phyloP scores from a whole-genome alignment of 768 basidiomycete genomes.

The Lentinula sp. region DNA sequence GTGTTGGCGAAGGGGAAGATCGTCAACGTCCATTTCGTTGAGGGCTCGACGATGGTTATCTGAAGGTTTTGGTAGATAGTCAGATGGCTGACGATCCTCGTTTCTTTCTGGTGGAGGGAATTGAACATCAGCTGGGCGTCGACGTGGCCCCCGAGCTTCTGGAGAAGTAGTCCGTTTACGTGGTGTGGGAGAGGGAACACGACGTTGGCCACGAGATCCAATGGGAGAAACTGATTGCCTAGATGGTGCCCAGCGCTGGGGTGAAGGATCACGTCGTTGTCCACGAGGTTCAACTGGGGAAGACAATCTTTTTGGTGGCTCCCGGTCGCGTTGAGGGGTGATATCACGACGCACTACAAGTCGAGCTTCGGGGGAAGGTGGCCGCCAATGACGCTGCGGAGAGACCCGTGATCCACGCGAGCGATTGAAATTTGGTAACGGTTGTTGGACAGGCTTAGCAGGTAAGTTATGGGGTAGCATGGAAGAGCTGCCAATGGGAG shows the following conservation, averaged over 20 bases:
- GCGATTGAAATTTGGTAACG: neutral
- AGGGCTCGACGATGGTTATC: neutral
- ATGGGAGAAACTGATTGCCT: neutral
- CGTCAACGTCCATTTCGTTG: neutral
- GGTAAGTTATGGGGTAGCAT: neutral
- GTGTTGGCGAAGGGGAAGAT: slow-evolving; percentile 1
- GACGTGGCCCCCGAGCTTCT: neutral
- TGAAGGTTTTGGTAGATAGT: neutral
- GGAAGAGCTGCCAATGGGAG: neutral
- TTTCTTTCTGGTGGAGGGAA: neutral
- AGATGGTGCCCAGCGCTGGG: neutral
- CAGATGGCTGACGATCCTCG: neutral
- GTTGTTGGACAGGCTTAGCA: neutral
- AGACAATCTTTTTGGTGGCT: neutral
- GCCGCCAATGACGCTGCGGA: neutral
- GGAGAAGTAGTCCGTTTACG: neutral
- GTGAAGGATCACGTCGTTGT: neutral
- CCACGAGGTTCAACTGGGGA: neutral
- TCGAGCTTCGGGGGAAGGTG: neutral
- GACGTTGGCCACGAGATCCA: neutral
- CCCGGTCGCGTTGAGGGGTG: neutral
- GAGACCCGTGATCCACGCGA: neutral
- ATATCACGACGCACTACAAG: neutral
- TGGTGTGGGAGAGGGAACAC: neutral
- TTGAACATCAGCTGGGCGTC: neutral